Percentiles rank a stretch among this genome's conserved stretches.
Conservation (phyloP, 495 filamentous ascomycete genomes). For the Talaromyces liani region DNA sequence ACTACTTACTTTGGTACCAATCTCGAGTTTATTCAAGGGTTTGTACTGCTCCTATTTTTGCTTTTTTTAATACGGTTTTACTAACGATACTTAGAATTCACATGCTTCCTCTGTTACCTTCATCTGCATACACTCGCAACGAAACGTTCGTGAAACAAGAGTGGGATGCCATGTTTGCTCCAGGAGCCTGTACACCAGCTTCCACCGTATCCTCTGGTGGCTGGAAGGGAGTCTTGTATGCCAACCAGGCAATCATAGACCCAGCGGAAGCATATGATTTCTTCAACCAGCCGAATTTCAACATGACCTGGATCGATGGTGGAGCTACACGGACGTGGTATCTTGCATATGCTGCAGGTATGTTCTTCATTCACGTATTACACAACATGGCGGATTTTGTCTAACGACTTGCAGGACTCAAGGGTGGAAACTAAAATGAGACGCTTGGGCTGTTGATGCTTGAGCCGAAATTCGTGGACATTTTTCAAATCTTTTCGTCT, state of each 20-base stretch:
- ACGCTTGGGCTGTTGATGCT: background rate
- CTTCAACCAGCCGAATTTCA: constrained; percentile 60
- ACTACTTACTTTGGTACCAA: constrained; percentile 85
- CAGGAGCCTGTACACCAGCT: constrained; percentile 39
- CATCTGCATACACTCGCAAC: constrained; percentile 57
- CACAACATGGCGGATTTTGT: background rate
- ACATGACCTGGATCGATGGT: constrained; percentile 70
- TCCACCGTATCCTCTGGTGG: constrained; percentile 53
- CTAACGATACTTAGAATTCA: constrained; percentile 56
- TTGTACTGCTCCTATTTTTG: constrained; percentile 7
- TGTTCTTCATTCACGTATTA: constrained; percentile 13
- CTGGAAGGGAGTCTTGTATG: constrained; percentile 81
- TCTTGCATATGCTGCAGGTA: constrained; percentile 67
- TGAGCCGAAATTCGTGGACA: background rate
- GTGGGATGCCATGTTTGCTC: constrained; percentile 70
- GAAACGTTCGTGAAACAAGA: constrained; percentile 72
- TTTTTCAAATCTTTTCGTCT: background rate
- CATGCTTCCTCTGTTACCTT: constrained; percentile 84
- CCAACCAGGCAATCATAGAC: constrained; percentile 73
- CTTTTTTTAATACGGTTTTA: background rate
- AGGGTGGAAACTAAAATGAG: background rate
- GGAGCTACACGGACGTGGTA: constrained; percentile 88
- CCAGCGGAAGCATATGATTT: constrained; percentile 64
- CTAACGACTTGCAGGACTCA: background rate
- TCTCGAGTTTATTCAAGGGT: constrained; percentile 78